Conservation (phyloP, 1,139 yeast genomes). For the Lodderomyces margitis region DNA sequence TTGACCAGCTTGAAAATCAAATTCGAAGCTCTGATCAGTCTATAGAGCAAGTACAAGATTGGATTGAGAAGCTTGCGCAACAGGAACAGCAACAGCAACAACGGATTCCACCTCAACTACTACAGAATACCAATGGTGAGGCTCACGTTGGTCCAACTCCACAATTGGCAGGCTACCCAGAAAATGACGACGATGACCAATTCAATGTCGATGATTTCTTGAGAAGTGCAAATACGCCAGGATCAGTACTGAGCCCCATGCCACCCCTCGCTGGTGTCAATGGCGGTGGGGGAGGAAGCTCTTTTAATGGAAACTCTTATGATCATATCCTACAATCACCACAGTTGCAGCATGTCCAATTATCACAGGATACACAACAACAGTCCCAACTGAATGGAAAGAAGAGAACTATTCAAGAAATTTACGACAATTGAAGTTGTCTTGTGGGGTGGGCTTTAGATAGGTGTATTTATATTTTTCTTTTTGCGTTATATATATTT, state of each 20-base stretch:
- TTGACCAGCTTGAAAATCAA: constrained; percentile 20
- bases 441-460: too few relatives aligned
- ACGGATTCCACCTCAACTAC: constrained; percentile 12
- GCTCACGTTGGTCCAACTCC: constrained; percentile 28
- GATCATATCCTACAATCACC: not conserved
- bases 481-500: not conserved
- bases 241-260: constrained; percentile 1
- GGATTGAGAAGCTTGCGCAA: constrained; percentile 48
- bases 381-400: constrained; percentile 6
- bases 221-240: constrained; percentile 18
- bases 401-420: constrained; percentile 21
- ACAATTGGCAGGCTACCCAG: constrained; percentile 12
- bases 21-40: constrained; percentile 52
- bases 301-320: not conserved
- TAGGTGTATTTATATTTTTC: too few relatives aligned
- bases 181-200: constrained; percentile 25
- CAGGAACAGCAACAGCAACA: constrained; percentile 35
- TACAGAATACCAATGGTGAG: constrained; percentile 37
- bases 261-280: not conserved
- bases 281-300: too few relatives aligned
- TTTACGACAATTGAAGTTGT: constrained; percentile 14
- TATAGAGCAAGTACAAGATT: constrained; percentile 57
- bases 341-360: not conserved
- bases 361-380: not conserved
- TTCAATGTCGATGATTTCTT: constrained; percentile 42